Base-by-base conservation (phyloP, 169 alveolate genomes). In the Plasmodium cynomolgi region DNA sequence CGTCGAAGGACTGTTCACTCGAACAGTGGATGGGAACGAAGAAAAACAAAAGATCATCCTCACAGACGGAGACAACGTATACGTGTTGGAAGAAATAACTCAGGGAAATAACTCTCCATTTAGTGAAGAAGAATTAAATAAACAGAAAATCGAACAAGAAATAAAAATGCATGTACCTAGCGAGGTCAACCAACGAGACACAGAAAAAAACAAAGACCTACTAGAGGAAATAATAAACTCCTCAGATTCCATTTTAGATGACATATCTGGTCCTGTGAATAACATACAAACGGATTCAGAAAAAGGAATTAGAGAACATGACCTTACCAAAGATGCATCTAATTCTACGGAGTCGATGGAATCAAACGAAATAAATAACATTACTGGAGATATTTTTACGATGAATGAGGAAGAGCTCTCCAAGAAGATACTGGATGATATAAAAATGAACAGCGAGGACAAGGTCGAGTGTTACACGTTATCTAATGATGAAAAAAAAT, bases 371-470 rank as follows among this genome's bases (percentile, higher is more conserved):
- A 5, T 29, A 17, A 37, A 82, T 23, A 26, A 50, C 2, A 31
- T 84, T 1, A 62, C 23, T 29, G 93, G 72, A 47, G 26, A 33
- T 26, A 84, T 84, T 17, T 84, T 84, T 44, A 41, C 77, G 3
- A 29, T 84, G 50, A 84, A 77, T 84, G 93, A 84, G 56, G 93
- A 84, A 50, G 93, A 84, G 77, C 80, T 84, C 11, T 84, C 93
- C 3, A 73, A 84, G 58, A 84, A 84, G 37, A 84, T 84, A 1
- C 77, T 73, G 33, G 93, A 84, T 5, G 93, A 84, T 54, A 74
- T 84, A 7, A 84, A 74, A 37, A 47, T 84, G 84, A 84, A 84
- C 29, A 74, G 84, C 20, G 93, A 84, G 56, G 93, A 84, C 15
- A 84, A 84, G 56, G 56, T 84, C 11, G 93, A 84, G 37, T 84